Percentiles rank a stretch among this genome's conserved stretches.
phyloP scores from a whole-genome alignment of 1,284 basidiomycete genomes.

The Leucoagaricus sp. region DNA sequence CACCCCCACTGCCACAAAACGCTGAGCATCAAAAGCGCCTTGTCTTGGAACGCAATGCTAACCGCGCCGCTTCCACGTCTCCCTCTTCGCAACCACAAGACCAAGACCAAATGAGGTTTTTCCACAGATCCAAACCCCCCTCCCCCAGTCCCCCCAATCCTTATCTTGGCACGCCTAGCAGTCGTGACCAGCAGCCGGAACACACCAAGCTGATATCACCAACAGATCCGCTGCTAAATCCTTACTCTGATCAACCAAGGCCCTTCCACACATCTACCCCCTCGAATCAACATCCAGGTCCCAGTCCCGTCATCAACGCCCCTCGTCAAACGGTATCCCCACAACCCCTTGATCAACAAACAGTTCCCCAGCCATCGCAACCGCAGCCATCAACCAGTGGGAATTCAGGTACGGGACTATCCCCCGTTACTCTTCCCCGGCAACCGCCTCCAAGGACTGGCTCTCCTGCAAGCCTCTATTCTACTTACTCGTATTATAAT shows the following conservation, averaged over 20 bases:
- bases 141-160: constrained; percentile 1
- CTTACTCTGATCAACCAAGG: neutral
- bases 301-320: neutral
- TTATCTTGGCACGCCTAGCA: neutral
- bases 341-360: neutral
- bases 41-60: constrained; percentile 61
- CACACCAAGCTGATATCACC: neutral
- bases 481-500: constrained; percentile 66
- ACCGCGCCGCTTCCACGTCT: constrained; percentile 27
- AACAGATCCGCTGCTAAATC: neutral
- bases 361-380: constrained; percentile 1
- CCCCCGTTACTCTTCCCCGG: constrained; percentile 7
- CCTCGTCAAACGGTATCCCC: neutral
- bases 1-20: constrained; percentile 41
- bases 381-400: neutral
- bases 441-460: constrained; percentile 26
- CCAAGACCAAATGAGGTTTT: constrained; percentile 5
- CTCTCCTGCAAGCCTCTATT: constrained; percentile 58
- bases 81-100: neutral
- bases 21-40: constrained; percentile 55
- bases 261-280: neutral
- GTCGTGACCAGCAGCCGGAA: neutral
- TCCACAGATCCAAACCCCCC: neutral
- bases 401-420: neutral
- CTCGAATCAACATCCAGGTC: neutral